Evolutionary conservation across 768 basidiomycete genomes (phyloP), one percentile per base, ranked within the genome.

Genomic region (Steccherinum ochraceum): DNA sequence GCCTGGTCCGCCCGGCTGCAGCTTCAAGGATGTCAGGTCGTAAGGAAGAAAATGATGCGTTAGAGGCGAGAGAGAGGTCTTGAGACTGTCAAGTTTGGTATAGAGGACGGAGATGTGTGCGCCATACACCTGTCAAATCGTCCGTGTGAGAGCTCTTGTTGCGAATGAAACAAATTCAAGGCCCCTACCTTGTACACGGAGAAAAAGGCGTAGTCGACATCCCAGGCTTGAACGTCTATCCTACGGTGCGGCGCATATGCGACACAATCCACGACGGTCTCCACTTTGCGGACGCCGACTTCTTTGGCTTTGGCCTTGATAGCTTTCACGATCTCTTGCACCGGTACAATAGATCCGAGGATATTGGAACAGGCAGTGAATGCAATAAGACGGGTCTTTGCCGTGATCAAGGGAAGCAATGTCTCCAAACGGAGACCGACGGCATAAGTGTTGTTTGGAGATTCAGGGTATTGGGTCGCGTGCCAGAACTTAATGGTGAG

Each of bases 341-440:
- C 75, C 0, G 84, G 81, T 18, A 79, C 71, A 24, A 84, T 65
- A 4, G 79, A 77, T 5, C 89, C 88, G 19, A 89, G 74, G 49
- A 90, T 75, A 60, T 90, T 90, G 3, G 86, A 89, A 56, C 81
- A 86, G 3, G 79, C 88, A 1, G 82, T 77, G 64, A 89, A 80
- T 0, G 89, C 84, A 43, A 89, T 74, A 48, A 91, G 70, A 2
- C 86, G 82, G 21, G 88, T 90, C 57, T 76, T 81, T 18, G 72
- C 50, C 0, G 81, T 73, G 57, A 89, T 74, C 11, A 90, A 73
- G 1, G 81, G 77, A 12, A 84, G 64, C 1, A 89, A 73, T 11
- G 81, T 77, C 25, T 75, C 72, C 20, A 79, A 60, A 35, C 76
- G 73, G 44, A 82, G 72, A 3, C 63, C 62, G 26, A 89, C 67